These are phyloP conservation scores for Sanghuangporus sanghuang DNA, from an alignment of 1,284 basidiomycete species.

Conservation along the genomic window DNA sequence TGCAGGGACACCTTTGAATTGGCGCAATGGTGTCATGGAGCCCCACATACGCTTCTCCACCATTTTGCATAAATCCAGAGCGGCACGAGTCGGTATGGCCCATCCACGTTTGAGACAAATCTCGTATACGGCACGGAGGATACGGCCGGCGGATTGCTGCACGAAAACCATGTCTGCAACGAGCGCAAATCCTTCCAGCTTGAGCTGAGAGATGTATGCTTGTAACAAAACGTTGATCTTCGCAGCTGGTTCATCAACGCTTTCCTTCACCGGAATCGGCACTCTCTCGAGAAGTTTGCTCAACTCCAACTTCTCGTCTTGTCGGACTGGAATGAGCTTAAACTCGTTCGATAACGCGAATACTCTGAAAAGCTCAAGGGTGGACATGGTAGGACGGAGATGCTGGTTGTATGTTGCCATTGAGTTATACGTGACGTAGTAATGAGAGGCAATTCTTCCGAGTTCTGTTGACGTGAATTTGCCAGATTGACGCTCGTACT, in stretches of 20 bases:
- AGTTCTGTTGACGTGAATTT: conserved; percentile 90
- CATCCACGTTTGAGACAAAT: conserved; percentile 99
- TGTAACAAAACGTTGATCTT: conserved; percentile 98
- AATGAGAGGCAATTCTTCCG: conserved; percentile 93
- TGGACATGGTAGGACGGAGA: conserved; percentile 81
- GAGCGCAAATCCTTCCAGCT: conserved; percentile 90
- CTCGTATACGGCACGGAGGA: conserved; percentile 96
- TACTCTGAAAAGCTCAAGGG: conserved; percentile 91
- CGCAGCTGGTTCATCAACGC: conserved; percentile 91
- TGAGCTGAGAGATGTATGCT: conserved; percentile 92
- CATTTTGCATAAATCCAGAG: conserved; percentile 97
- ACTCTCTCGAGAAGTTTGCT: conserved; percentile 93
- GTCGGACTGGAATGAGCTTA: conserved; percentile 79
- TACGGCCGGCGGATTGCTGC: conserved; percentile 88
- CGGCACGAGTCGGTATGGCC: conserved; percentile 89
- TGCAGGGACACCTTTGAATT: conserved; percentile 86
- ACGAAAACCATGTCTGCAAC: conserved; percentile 99
- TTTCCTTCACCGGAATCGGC: conserved; percentile 96
- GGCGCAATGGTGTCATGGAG: conserved; percentile 95
- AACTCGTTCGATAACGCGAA: conserved; percentile 98
- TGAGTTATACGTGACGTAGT: conserved; percentile 93
- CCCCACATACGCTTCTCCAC: conserved; percentile 94
- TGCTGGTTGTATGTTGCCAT: conserved; percentile 98
- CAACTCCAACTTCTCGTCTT: conserved; percentile 79
- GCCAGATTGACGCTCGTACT: conserved; percentile 89